Conservation (phyloP, 108 stramenopile genomes). For the Skeletonema tropicum region DNA sequence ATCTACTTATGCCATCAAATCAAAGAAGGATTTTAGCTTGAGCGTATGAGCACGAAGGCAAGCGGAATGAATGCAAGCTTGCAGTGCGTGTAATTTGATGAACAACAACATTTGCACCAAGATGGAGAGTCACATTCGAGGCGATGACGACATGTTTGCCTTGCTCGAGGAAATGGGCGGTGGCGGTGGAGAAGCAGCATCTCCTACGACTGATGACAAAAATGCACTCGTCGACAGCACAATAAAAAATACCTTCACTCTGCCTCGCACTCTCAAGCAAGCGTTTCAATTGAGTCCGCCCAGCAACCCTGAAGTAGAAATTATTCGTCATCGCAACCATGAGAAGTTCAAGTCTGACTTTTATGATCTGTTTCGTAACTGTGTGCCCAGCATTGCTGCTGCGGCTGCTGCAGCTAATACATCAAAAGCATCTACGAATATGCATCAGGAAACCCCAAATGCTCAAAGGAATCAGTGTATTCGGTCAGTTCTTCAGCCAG, state of each 20-base stretch:
- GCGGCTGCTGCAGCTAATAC: not conserved
- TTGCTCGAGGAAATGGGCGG: slow-evolving; percentile 45
- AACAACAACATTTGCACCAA: not conserved
- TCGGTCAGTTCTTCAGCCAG: slow-evolving; percentile 14
- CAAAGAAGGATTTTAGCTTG: no score
- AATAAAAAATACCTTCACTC: not conserved
- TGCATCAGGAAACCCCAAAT: slow-evolving; percentile 2
- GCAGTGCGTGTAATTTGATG: no score
- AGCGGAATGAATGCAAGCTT: no score
- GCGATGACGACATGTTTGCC: slow-evolving; percentile 50
- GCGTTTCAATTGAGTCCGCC: slow-evolving; percentile 57
- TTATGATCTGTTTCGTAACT: slow-evolving; percentile 45
- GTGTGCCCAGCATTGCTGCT: slow-evolving; percentile 2
- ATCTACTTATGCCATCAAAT: no score
- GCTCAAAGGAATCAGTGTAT: slow-evolving; percentile 25
- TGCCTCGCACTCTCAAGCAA: slow-evolving; percentile 24
- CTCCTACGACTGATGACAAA: not conserved
- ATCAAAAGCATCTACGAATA: not conserved
- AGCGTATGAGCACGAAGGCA: no score
- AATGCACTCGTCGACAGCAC: not conserved
- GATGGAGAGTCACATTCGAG: slow-evolving; percentile 24
- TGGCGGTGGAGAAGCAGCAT: slow-evolving; percentile 1
- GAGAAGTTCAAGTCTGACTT: slow-evolving; percentile 76
- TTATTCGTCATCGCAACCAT: slow-evolving; percentile 67
- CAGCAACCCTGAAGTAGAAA: slow-evolving; percentile 71